Evolutionary conservation across 768 basidiomycete species (phyloP), one percentile per base, ranked within the genome.

Genomic region (Gloeophyllum trabeum): DNA sequence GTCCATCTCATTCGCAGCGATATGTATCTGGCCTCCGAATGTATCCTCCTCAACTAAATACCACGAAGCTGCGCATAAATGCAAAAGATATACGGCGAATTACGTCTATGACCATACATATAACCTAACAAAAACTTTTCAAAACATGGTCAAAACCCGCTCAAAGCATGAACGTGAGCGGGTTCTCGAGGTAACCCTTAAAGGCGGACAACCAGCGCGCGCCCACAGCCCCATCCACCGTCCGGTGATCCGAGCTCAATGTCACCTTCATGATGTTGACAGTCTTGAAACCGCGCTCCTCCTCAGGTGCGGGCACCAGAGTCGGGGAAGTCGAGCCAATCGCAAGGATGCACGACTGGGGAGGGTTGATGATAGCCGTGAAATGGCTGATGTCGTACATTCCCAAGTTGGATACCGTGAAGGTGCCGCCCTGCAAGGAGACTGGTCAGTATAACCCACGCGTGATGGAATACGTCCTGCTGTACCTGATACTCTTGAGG

Each of bases 361-460:
- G 96, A 12, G 86, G 79, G 72, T 99, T 99, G 76, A 99, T 94
- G 68, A 99, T 98, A 37, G 96, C 96, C 12, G 93, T 97, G 64
- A 99, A 99, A 64, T 92, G 85, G 43, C 80, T 76, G 55, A 97
- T 76, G 47, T 86, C 93, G 58, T 74, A 96, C 96, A 99, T 99
- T 64, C 96, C 96, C 43, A 99, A 73, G 68, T 99, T 99, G 46
- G 96, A 99, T 60, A 99, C 89, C 35, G 96, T 98, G 69, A 99
- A 98, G 10, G 93, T 88, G 39, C 96, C 96, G 42, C 96, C 96
- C 85, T 91, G 44, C 39, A 38, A 34, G 21, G 4, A 25, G 28
- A 46, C 35, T 36, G 16, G 16, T 26, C 39, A 43, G 18, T 2
- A 6, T 5, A 40, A 18, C 24, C 6, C 22, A 28, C 2, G n/a